A percentile compares a stretch with the other conserved stretches of the same genome.
Evolutionary conservation across 148 eudicot genomes (phyloP).

Genomic region (Tetragonia tetragonoides): DNA sequence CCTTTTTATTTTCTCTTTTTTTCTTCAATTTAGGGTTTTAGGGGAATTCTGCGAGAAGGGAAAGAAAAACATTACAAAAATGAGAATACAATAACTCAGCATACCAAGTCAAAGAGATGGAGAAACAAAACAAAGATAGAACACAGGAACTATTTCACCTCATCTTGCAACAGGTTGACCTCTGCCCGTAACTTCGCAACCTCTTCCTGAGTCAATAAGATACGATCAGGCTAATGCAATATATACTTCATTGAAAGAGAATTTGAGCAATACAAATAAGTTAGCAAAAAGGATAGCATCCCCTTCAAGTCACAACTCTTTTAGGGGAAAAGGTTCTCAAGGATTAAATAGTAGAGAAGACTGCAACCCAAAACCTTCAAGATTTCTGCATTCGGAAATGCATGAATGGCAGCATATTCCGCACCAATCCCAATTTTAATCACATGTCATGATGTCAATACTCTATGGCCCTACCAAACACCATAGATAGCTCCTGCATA

Average conservation of each 20-base stretch:
- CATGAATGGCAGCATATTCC: neutral
- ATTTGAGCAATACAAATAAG: neutral
- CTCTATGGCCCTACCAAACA: neutral
- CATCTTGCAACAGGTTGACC: conserved; percentile 50
- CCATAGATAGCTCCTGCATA: neutral
- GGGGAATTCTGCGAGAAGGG: neutral
- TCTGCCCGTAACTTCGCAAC: conserved; percentile 51
- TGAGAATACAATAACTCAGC: neutral
- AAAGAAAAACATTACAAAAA: neutral
- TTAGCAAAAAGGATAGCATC: neutral
- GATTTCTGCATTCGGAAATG: neutral
- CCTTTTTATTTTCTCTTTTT: neutral
- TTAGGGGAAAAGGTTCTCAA: neutral
- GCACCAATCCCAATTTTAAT: neutral
- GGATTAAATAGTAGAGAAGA: neutral
- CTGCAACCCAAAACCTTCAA: neutral
- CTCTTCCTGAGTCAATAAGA: conserved; percentile 62
- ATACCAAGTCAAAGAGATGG: conserved; percentile 8
- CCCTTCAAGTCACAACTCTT: neutral
- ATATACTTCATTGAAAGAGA: neutral
- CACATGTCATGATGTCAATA: neutral
- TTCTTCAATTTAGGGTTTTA: neutral
- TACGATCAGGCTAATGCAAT: conserved; percentile 7
- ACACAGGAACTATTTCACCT: conserved; percentile 37
- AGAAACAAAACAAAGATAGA: neutral